Conservation (phyloP, 1,284 basidiomycete genomes). For the Sanghuangporus sanghuang region DNA sequence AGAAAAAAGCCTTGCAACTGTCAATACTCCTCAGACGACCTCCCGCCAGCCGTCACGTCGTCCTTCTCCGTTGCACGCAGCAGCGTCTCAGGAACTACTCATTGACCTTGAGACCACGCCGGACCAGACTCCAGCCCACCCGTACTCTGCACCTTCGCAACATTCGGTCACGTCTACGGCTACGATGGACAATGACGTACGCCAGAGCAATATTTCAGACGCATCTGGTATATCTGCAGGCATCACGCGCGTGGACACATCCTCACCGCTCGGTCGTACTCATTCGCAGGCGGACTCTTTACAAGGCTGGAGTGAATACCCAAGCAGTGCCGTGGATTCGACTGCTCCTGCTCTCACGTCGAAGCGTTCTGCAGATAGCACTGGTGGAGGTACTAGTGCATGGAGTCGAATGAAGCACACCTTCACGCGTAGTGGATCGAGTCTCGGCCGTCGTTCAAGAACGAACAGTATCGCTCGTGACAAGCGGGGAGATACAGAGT, state of each 20-base stretch:
- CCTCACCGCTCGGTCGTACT: slow-evolving; percentile 10
- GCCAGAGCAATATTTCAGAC: slow-evolving; percentile 12
- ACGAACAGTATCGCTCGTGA: slow-evolving; percentile 70
- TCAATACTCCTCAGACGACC: slow-evolving; percentile 20
- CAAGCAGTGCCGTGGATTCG: background rate
- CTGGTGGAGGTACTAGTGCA: slow-evolving; percentile 31
- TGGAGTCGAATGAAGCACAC: slow-evolving; percentile 67
- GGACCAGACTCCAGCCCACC: slow-evolving; percentile 38
- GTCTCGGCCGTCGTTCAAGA: slow-evolving; percentile 65
- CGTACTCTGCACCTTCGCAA: slow-evolving; percentile 31
- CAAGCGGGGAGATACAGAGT: slow-evolving; percentile 51
- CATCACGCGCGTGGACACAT: background rate
- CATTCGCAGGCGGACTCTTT: slow-evolving; percentile 16
- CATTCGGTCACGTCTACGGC: slow-evolving; percentile 44
- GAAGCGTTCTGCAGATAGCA: slow-evolving; percentile 49
- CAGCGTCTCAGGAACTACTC: slow-evolving; percentile 47
- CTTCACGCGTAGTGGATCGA: slow-evolving; percentile 57
- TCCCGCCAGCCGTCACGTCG: slow-evolving; percentile 35
- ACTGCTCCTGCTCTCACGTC: slow-evolving; percentile 27
- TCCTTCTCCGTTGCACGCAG: slow-evolving; percentile 46
- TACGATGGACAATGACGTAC: slow-evolving; percentile 36
- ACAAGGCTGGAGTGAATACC: slow-evolving; percentile 10
- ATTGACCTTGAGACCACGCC: slow-evolving; percentile 57
- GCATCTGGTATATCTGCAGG: slow-evolving; percentile 4
- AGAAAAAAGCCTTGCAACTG: slow-evolving; percentile 25